These are phyloP conservation scores for Rhododendron ferrugineum DNA, from an alignment of 148 eudicot genomes.

Conservation along the genomic window DNA sequence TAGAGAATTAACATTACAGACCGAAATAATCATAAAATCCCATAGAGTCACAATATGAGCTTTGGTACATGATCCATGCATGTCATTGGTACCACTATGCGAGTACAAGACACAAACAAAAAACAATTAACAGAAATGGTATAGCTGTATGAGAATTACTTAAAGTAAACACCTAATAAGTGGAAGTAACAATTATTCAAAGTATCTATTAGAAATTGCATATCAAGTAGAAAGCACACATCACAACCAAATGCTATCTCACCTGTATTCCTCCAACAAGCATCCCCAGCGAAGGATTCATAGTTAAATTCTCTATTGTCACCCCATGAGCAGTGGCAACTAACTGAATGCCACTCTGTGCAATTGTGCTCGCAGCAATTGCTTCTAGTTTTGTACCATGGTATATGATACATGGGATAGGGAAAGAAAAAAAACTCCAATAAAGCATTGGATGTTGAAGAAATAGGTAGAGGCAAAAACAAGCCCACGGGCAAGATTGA, in stretches of 20 bases:
- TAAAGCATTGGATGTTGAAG: no score
- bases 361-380: constrained; percentile 89
- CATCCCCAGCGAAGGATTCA: constrained; percentile 94
- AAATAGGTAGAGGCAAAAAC: no score
- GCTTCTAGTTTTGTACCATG: constrained; percentile 95
- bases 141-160: not conserved
- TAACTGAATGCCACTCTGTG: constrained; percentile 97
- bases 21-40: not conserved
- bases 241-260: not conserved
- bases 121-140: not conserved
- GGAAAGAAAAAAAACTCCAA: no score
- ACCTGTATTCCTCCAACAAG: constrained; percentile 99
- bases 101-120: not conserved
- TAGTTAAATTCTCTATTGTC: constrained; percentile 80
- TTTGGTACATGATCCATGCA: not conserved
- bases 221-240: not conserved
- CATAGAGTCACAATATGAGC: not conserved
- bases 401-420: no score
- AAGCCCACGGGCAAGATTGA: no score
- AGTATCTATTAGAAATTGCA: not conserved
- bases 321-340: constrained; percentile 99
- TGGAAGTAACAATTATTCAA: not conserved
- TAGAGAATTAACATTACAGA: not conserved
- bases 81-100: not conserved
- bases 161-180: not conserved